Evolutionary conservation across 2,329 filamentous ascomycete species (phyloP).

Genomic region (Paramyrothecium roridum): DNA sequence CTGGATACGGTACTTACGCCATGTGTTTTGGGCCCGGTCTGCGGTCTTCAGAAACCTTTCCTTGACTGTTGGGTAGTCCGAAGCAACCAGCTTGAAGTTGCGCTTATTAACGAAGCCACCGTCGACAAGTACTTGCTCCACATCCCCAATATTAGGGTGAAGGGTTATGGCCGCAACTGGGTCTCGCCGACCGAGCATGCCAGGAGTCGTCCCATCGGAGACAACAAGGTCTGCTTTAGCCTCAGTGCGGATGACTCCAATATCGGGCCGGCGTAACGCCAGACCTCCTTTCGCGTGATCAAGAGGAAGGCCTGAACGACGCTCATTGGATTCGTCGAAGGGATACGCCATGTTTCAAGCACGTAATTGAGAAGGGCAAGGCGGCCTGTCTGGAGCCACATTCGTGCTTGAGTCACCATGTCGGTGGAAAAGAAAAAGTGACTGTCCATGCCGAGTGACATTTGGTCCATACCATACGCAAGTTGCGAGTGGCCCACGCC

Average conservation of each 20-base stretch:
- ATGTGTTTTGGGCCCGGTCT: no score
- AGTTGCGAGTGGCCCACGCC: constrained; percentile 46
- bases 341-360: constrained; percentile 37
- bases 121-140: no score
- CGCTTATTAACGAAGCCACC: no score
- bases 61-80: no score
- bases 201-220: no score
- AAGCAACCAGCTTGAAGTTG: no score
- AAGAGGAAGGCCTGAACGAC: constrained; percentile 53
- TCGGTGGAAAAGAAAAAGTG: constrained; percentile 50
- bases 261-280: constrained; percentile 45
- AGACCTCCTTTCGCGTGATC: constrained; percentile 49
- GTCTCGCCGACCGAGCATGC: no score
- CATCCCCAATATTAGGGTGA: no score
- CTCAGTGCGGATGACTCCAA: constrained; percentile 45
- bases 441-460: constrained; percentile 51
- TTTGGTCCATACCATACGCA: constrained; percentile 45
- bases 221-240: constrained; percentile 54
- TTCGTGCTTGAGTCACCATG: constrained; percentile 47
- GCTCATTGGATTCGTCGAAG: constrained; percentile 46
- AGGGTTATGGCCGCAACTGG: no score
- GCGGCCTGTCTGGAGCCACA: constrained; percentile 49
- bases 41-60: no score
- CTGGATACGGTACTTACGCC: no score
- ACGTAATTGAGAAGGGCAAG: constrained; percentile 33